Evolutionary conservation across 768 basidiomycete genomes (phyloP).

Genomic region (Russula olivacea): DNA sequence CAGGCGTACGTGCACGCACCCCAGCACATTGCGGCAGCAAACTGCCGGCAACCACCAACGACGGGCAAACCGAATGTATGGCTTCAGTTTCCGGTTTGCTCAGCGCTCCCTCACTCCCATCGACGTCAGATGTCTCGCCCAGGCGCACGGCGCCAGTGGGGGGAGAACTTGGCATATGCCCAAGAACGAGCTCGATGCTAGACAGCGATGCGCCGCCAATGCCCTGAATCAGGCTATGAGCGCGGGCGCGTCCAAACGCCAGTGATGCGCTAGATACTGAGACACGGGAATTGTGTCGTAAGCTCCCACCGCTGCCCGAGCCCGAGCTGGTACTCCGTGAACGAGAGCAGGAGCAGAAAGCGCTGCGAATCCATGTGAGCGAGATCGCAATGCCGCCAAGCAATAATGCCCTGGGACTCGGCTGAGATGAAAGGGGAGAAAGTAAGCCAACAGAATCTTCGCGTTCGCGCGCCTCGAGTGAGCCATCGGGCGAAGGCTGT

Average conservation of each 20-base stretch:
- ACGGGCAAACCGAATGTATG: constrained; percentile 68
- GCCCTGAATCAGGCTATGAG: constrained; percentile 63
- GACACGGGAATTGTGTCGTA: constrained; percentile 29
- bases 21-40: constrained; percentile 29
- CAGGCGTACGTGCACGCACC: constrained; percentile 8
- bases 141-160: background rate
- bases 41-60: constrained; percentile 33
- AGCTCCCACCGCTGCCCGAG: constrained; percentile 21
- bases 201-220: constrained; percentile 56
- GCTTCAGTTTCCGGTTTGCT: constrained; percentile 59
- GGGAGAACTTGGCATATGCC: background rate
- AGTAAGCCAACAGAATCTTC: constrained; percentile 59
- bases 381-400: constrained; percentile 39
- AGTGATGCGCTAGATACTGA: constrained; percentile 26
- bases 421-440: constrained; percentile 36
- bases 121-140: constrained; percentile 32
- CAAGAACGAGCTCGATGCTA: constrained; percentile 48
- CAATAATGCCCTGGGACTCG: constrained; percentile 48
- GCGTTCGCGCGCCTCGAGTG: constrained; percentile 54
- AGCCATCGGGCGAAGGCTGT: constrained; percentile 42
- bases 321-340: constrained; percentile 19
- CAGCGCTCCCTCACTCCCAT: constrained; percentile 39
- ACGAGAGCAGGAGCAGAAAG: constrained; percentile 18
- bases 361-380: constrained; percentile 38
- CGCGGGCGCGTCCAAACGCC: constrained; percentile 44